A percentile compares a stretch with the other conserved stretches of the same genome.
Evolutionary conservation across 805 yeast species (phyloP).

Genomic region (Saturnispora serradocipensis): DNA sequence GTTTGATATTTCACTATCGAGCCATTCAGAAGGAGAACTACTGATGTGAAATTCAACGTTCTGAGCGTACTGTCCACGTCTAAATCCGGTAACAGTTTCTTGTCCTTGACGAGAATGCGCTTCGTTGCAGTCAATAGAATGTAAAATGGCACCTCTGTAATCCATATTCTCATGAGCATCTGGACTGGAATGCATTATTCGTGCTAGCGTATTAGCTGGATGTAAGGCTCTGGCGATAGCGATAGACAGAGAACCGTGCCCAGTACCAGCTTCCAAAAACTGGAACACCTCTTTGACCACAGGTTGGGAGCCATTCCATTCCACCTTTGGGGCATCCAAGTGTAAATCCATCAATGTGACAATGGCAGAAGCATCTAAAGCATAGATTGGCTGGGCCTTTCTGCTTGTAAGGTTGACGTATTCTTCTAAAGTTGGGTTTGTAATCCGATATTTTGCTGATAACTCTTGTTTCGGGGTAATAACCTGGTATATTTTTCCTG

Average conservation of each 20-base stretch:
- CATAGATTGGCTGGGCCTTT: constrained; percentile 43
- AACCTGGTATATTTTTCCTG: constrained; percentile 23
- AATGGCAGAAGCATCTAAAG: constrained; percentile 40
- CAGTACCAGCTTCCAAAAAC: constrained; percentile 45
- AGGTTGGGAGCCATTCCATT: constrained; percentile 6
- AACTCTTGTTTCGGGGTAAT: constrained; percentile 11
- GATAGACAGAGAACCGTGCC: constrained; percentile 42
- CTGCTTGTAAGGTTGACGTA: constrained; percentile 33
- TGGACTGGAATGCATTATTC: neutral
- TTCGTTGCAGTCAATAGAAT: constrained; percentile 34
- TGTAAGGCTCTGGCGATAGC: constrained; percentile 36
- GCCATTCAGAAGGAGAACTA: constrained; percentile 36
- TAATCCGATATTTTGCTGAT: constrained; percentile 25
- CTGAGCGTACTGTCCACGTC: constrained; percentile 34
- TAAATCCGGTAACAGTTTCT: constrained; percentile 31
- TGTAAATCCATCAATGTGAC: constrained; percentile 39
- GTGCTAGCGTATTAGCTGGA: constrained; percentile 33
- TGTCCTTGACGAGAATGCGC: constrained; percentile 34
- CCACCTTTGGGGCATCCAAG: constrained; percentile 30
- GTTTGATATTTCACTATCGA: constrained; percentile 19
- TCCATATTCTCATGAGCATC: constrained; percentile 10
- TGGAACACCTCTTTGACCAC: constrained; percentile 18
- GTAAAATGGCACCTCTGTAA: constrained; percentile 36
- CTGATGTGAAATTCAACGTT: constrained; percentile 38
- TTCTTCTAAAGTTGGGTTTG: constrained; percentile 38